Conservation (phyloP, 2,329 filamentous ascomycete species). For the Chrysoporthe cubensis region DNA sequence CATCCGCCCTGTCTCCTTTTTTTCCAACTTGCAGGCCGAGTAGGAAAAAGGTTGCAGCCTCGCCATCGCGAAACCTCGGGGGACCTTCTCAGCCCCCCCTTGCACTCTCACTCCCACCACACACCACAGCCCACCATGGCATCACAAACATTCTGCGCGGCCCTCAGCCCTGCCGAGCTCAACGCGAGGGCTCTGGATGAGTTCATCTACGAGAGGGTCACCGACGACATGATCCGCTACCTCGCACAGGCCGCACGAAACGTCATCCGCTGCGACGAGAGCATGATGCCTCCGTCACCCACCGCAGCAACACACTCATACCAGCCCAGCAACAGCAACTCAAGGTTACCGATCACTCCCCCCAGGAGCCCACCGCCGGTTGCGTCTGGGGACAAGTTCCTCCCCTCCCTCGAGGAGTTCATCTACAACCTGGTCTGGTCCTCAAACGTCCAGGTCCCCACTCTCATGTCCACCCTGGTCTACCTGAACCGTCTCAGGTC, state of each 20-base stretch:
- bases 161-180: constrained; percentile 56
- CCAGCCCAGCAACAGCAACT: constrained; percentile 32
- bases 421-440: constrained; percentile 88
- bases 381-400: constrained; percentile 51
- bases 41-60: constrained; percentile 37
- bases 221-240: constrained; percentile 75
- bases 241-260: constrained; percentile 74
- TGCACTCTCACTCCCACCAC: constrained; percentile 18
- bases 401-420: constrained; percentile 87
- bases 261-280: constrained; percentile 79
- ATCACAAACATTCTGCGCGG: constrained; percentile 41
- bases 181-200: constrained; percentile 78
- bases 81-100: constrained; percentile 9
- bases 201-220: constrained; percentile 79
- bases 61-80: constrained; percentile 25
- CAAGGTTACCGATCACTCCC: constrained; percentile 52
- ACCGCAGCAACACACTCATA: constrained; percentile 28
- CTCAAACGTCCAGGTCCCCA: constrained; percentile 96
- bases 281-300: constrained; percentile 54
- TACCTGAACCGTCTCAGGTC: constrained; percentile 86
- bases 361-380: constrained; percentile 53
- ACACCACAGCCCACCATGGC: constrained; percentile 46
- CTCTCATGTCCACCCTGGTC: constrained; percentile 94
- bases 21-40: constrained; percentile 23
- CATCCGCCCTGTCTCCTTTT: constrained; percentile 12